Conservation (phyloP, 345 rosid species). For the Hypericum perforatum region DNA sequence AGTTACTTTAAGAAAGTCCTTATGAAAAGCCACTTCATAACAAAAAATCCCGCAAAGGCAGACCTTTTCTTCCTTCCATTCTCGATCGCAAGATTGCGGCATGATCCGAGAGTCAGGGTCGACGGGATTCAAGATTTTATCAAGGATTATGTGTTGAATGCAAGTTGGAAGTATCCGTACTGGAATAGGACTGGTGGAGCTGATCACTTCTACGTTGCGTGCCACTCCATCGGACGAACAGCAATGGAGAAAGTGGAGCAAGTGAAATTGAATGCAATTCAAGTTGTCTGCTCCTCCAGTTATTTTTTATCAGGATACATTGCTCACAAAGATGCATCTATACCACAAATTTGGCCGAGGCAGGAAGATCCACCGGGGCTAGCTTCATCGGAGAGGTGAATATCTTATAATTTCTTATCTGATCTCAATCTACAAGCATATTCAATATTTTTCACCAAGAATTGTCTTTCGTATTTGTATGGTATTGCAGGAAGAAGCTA, state of each 20-base stretch:
- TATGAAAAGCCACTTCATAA: conserved; percentile 40
- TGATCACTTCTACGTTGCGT: conserved; percentile 56
- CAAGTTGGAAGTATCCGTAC: conserved; percentile 40
- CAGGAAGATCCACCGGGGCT: conserved; percentile 34
- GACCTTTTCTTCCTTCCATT: conserved; percentile 53
- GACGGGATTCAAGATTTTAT: conserved; percentile 34
- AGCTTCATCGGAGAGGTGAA: conserved; percentile 36
- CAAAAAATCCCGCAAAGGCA: conserved; percentile 32
- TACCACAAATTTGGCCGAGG: conserved; percentile 66
- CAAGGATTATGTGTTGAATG: conserved; percentile 29
- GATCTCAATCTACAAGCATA: background rate
- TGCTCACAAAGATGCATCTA: conserved; percentile 47
- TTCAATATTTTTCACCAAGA: background rate
- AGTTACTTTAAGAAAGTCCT: conserved; percentile 49
- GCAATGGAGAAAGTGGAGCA: conserved; percentile 33
- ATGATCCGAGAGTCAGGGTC: conserved; percentile 33
- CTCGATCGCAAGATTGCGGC: conserved; percentile 46
- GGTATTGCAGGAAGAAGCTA: conserved; percentile 36
- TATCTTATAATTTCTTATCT: background rate
- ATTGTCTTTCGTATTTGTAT: background rate
- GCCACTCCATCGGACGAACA: conserved; percentile 49
- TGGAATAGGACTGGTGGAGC: conserved; percentile 59
- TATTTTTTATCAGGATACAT: conserved; percentile 41
- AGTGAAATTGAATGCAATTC: conserved; percentile 44
- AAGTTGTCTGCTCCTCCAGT: conserved; percentile 53